phyloP scores from a whole-genome alignment of 2,329 filamentous ascomycete genomes.

The Pestalotiopsis sp. region DNA sequence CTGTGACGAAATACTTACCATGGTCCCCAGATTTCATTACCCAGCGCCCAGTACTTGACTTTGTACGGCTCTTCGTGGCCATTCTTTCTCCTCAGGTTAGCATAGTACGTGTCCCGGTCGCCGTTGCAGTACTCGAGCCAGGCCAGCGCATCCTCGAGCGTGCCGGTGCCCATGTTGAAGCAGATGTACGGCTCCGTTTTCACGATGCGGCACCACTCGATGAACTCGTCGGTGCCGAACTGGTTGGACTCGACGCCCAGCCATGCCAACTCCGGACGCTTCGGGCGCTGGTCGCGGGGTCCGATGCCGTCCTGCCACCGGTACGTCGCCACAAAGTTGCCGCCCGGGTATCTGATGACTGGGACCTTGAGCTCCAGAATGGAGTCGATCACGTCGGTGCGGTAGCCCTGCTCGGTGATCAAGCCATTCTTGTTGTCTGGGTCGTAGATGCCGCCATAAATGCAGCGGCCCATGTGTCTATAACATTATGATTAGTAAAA shows the following conservation, averaged over 20 bases:
- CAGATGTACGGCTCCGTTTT: conserved; percentile 77
- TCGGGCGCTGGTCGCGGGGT: conserved; percentile 66
- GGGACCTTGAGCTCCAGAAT: conserved; percentile 74
- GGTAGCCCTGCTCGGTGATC: conserved; percentile 74
- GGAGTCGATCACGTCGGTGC: conserved; percentile 74
- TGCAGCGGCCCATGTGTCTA: conserved; percentile 86
- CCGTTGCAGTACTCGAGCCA: conserved; percentile 90
- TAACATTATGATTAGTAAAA: not conserved
- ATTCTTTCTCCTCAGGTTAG: conserved; percentile 75
- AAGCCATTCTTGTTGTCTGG: conserved; percentile 69
- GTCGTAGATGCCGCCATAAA: conserved; percentile 85
- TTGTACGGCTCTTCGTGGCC: conserved; percentile 76
- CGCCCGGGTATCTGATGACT: conserved; percentile 78
- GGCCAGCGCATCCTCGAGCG: conserved; percentile 56
- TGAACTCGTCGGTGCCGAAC: conserved; percentile 85
- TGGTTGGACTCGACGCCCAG: conserved; percentile 73
- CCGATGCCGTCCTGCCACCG: conserved; percentile 84
- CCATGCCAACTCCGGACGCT: conserved; percentile 75
- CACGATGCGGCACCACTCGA: conserved; percentile 67
- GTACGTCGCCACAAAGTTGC: conserved; percentile 83
- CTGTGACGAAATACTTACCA: conserved; percentile 44
- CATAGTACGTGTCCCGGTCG: conserved; percentile 75
- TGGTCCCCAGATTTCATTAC: conserved; percentile 71
- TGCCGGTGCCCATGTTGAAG: conserved; percentile 80
- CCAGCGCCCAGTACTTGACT: conserved; percentile 83